These are phyloP conservation scores for Paraphaeosphaeria sporulosa DNA, from an alignment of 2,329 filamentous ascomycete genomes.

Conservation along the genomic window DNA sequence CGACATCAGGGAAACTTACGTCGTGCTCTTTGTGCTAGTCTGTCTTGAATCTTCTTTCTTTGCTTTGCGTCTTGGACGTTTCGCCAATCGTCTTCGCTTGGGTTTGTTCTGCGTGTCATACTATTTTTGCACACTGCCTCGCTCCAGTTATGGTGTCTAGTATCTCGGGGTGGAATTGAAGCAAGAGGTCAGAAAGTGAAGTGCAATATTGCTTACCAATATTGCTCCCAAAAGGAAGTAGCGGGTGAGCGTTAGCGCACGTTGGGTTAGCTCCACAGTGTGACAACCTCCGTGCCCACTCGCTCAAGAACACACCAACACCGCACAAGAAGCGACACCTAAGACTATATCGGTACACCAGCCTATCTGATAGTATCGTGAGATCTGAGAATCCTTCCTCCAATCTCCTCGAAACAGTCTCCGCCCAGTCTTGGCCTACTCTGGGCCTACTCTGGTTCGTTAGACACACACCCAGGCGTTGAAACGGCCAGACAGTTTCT, in stretches of 20 bases:
- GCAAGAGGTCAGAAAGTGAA: not conserved
- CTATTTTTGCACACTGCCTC: not conserved
- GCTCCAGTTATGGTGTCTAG: not conserved
- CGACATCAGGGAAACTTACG: conserved; percentile 30
- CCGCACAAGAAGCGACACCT: no score
- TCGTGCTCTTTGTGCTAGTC: conserved; percentile 49
- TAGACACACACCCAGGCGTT: conserved; percentile 1
- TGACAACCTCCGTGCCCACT: not conserved
- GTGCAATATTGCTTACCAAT: conserved; percentile 16
- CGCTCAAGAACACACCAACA: no score
- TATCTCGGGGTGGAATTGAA: not conserved
- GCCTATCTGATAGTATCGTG: not conserved
- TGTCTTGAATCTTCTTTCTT: conserved; percentile 52
- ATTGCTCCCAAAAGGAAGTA: not conserved
- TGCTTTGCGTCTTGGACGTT: conserved; percentile 46
- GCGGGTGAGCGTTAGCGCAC: conserved; percentile 3
- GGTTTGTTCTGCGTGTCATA: conserved; percentile 32
- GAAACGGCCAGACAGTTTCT: conserved; percentile 9
- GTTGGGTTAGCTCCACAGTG: not conserved
- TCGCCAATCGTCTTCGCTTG: conserved; percentile 43
- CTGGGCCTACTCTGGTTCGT: not conserved
- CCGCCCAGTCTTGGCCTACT: not conserved
- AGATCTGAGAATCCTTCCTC: not conserved
- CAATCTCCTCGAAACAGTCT: conserved; percentile 5
- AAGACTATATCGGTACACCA: not conserved